These are phyloP conservation scores for Jaapia argillacea DNA, from an alignment of 768 basidiomycete species.

Conservation along the genomic window DNA sequence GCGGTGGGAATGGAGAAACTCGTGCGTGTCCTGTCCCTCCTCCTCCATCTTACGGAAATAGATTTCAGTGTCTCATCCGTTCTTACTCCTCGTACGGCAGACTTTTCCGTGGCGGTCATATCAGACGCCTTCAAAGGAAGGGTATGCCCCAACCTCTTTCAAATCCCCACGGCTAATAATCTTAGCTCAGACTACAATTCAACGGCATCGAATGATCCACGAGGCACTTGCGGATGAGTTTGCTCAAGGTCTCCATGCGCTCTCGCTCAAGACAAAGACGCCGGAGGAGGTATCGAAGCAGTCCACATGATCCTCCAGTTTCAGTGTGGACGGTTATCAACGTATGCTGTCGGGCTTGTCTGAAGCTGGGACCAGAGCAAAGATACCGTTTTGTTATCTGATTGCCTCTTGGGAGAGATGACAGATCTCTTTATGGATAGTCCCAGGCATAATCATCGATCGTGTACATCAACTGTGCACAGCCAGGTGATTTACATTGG, in stretches of 20 bases:
- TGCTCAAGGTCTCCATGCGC: slow-evolving; percentile 60
- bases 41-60: too few relatives aligned
- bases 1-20: slow-evolving; percentile 65
- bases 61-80: not conserved
- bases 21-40: slow-evolving; percentile 41
- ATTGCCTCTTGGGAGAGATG: too few relatives aligned
- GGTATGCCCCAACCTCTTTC: slow-evolving; percentile 27
- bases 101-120: slow-evolving; percentile 69
- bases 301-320: not conserved
- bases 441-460: too few relatives aligned
- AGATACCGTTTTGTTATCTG: too few relatives aligned
- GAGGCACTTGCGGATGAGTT: slow-evolving; percentile 64
- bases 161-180: not conserved
- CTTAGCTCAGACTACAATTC: slow-evolving; percentile 49
- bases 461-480: too few relatives aligned
- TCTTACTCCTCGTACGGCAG: slow-evolving; percentile 23
- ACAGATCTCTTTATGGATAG: too few relatives aligned
- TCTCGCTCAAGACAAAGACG: slow-evolving; percentile 70
- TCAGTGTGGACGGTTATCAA: not conserved
- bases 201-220: slow-evolving; percentile 77
- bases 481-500: too few relatives aligned
- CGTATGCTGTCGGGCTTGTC: too few relatives aligned
- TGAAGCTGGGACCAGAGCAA: too few relatives aligned
- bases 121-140: slow-evolving; percentile 67
- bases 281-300: slow-evolving; percentile 34